Evolutionary conservation across 108 stramenopile species (phyloP).

Genomic region (Fragilaria crotonensis): DNA sequence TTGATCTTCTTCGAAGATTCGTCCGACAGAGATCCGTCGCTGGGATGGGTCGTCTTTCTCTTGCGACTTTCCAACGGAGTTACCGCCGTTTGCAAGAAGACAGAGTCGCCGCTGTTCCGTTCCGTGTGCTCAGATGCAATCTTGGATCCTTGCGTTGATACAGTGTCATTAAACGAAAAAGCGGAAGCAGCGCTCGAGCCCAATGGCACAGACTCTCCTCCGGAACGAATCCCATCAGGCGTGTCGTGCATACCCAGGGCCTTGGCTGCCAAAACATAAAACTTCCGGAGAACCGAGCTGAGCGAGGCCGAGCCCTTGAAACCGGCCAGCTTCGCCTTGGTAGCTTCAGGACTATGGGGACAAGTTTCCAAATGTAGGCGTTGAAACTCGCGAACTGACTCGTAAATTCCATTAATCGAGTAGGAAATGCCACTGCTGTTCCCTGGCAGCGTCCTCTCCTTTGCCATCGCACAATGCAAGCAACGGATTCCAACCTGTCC

Average conservation of each 20-base stretch:
- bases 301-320: constrained; percentile 61
- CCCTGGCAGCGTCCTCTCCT: constrained; percentile 23
- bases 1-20: constrained; percentile 1
- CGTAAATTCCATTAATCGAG: constrained; percentile 69
- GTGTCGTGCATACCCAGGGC: constrained; percentile 71
- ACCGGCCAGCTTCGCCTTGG: constrained; percentile 29
- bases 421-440: constrained; percentile 63
- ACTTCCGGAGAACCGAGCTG: constrained; percentile 70
- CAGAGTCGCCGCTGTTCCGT: background rate
- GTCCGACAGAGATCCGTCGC: background rate
- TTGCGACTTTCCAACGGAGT: constrained; percentile 6
- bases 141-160: no score
- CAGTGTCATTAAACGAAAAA: constrained; percentile 6
- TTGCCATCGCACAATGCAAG: constrained; percentile 52
- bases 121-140: no score
- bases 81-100: background rate
- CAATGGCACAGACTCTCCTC: constrained; percentile 34
- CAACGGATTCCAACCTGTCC: constrained; percentile 82
- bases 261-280: constrained; percentile 69
- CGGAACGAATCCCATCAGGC: constrained; percentile 57
- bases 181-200: constrained; percentile 27
- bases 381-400: constrained; percentile 78
- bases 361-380: constrained; percentile 70
- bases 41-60: background rate
- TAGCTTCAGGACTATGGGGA: constrained; percentile 38